Base-by-base conservation (phyloP, 2,329 filamentous ascomycete species). In the Ampelomyces quisqualis region DNA sequence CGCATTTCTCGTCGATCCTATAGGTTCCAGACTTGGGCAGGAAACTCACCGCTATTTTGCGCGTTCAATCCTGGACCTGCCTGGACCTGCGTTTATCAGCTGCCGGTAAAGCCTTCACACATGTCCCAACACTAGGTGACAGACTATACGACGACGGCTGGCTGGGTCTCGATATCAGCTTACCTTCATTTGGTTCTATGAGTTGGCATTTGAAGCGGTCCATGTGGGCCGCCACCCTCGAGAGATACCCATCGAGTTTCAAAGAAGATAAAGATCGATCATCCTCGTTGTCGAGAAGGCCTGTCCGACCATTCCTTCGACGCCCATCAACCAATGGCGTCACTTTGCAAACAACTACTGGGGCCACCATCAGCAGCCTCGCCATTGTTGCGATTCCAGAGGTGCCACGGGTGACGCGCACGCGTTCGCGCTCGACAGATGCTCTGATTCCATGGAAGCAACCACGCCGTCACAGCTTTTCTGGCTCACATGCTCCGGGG, bases 161-260 rank as follows among this genome's bases (percentile, higher is more conserved):
- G 32, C 22, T 34, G 14, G 32, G 32, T 17, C 15, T 34, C 32
- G 20, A 24, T 26, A 26, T 34, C 21, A 15, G 32, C 32, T 34
- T 26, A 32, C 27, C 18, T 14, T 38, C 36, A n/a, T 26, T 38
- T 27, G 22, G 15, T 23, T 7, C 28, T 20, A 38, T 38, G 36
- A 38, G 36, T 38, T 38, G 36, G 36, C 28, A 31, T 17, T 28
- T 38, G 14, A 38, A 38, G 28, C 36, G 36, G 36, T 32, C 36
- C 21, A 14, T 38, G n/a, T 32, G 36, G 36, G 26, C 29, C 20
- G 36, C 36, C 19, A 33, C 26, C 7, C 29, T 31, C 7, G 36
- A 38, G 11, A 38, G 36, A 38, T 38, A 38, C 15, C 36, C 36
- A 8, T 10, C 15, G 14, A 33, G 28, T 15, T 38, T 38, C 14